Evolutionary conservation across 2,329 filamentous ascomycete species (phyloP), one percentile per base, ranked within the genome.

Genomic region (Fusarium sp.): DNA sequence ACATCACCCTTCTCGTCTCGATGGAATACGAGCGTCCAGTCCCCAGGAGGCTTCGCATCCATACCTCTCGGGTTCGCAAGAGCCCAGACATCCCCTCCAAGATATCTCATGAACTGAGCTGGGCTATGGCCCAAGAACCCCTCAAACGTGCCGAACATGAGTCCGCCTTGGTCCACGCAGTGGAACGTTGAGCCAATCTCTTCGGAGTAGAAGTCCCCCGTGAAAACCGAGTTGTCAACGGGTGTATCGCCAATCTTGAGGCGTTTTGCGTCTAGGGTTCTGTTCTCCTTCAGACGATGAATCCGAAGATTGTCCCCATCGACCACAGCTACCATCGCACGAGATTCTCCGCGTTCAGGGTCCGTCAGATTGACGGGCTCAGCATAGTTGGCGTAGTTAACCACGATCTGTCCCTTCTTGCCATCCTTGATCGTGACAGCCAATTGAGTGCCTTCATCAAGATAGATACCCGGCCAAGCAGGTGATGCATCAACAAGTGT

Each of bases 31-130:
- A 73, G n/a, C 9, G 70, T 73, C 70, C 70, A 73, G 28, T 73
- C 70, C 7, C 70, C 70, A 26, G 70, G 70, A 1, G 70, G 70
- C n/a, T 73, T 73, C 15, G 70, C 70, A 42, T 73, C 70, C 70
- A 73, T 73, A 18, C 70, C 70, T 36, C 70, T 48, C 1, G 70
- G 70, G 44, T 72, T 70, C 15, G 65, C 42, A 14, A 73, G 70
- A 5, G 55, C 56, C 70, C 70, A 73, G 3, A 70, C 70, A 28
- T 66, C 65, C 15, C 45, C 41, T 8, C 70, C 70, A 2, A 73
- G 32, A 51, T 70, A 62, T 36, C 51, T n/a, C 70, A 73, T 73
- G 20, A 66, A 70, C 13, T 73, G 65, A 50, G 70, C 60, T 8
- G 70, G 55, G 5, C 70, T 73, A 8, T 73, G 32, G 24, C 70